These are phyloP conservation scores for Lophium mytilinum DNA, from an alignment of 495 filamentous ascomycete species.

Conservation along the genomic window DNA sequence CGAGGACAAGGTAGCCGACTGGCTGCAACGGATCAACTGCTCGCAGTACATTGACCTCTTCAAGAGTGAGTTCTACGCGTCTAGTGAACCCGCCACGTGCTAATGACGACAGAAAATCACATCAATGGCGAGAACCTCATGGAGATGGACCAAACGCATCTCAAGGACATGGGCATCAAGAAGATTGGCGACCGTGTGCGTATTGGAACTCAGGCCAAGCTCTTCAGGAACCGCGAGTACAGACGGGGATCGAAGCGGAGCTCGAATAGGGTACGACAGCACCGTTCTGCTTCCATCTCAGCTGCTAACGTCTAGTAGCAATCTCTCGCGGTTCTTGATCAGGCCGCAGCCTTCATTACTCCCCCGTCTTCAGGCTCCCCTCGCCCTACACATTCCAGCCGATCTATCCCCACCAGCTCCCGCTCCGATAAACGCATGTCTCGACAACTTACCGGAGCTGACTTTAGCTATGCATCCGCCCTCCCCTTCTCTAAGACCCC, in stretches of 20 bases:
- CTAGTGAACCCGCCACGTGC: background rate
- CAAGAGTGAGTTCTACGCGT: conserved; percentile 44
- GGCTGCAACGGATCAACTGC: conserved; percentile 83
- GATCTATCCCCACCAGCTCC: conserved; percentile 37
- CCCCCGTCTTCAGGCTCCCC: conserved; percentile 61
- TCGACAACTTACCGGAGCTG: conserved; percentile 40
- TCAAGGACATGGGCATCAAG: conserved; percentile 97
- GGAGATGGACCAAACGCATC: conserved; percentile 90
- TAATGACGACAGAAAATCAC: conserved; percentile 58
- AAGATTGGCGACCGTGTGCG: conserved; percentile 97
- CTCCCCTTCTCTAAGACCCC: conserved; percentile 43
- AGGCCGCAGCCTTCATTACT: conserved; percentile 40
- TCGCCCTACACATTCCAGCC: conserved; percentile 47
- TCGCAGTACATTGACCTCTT: conserved; percentile 89
- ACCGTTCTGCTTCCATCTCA: conserved; percentile 4
- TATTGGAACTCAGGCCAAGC: conserved; percentile 82
- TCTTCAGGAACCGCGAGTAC: conserved; percentile 75
- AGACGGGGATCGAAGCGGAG: conserved; percentile 74
- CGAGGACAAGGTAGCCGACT: conserved; percentile 82
- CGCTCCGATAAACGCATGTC: conserved; percentile 68
- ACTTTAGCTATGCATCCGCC: conserved; percentile 31
- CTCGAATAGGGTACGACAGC: conserved; percentile 56
- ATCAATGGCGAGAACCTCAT: conserved; percentile 95
- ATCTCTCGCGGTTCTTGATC: conserved; percentile 62
- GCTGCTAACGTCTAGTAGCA: conserved; percentile 42